Conservation (phyloP, 2,329 filamentous ascomycete species). For the Aspergillus latus region DNA sequence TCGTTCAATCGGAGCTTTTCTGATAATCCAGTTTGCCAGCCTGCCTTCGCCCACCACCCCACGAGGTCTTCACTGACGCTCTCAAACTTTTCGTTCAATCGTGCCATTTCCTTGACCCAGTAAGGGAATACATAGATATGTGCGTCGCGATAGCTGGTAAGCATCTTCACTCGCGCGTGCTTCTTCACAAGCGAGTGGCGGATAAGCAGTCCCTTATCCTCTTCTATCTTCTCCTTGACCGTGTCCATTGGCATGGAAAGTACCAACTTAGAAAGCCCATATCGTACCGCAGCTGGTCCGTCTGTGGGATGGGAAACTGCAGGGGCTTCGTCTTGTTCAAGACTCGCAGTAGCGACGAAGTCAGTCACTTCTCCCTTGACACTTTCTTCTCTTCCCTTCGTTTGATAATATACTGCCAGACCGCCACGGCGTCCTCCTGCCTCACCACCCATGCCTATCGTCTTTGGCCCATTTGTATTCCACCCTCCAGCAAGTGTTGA, state of each 20-base stretch:
- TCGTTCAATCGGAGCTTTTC: conserved; percentile 73
- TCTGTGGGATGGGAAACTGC: conserved; percentile 56
- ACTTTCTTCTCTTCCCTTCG: conserved; percentile 66
- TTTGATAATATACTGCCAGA: conserved; percentile 87
- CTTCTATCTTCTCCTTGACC: conserved; percentile 77
- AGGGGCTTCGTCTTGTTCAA: conserved; percentile 54
- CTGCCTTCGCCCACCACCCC: conserved; percentile 92
- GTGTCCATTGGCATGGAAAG: conserved; percentile 86
- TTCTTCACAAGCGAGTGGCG: conserved; percentile 73
- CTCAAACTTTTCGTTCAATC: conserved; percentile 76
- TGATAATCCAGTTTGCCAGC: conserved; percentile 80
- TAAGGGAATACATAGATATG: conserved; percentile 93
- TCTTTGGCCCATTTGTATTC: conserved; percentile 42
- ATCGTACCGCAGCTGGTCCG: conserved; percentile 61
- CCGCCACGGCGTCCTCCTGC: conserved; percentile 69
- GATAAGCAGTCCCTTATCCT: conserved; percentile 65
- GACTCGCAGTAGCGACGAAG: conserved; percentile 76
- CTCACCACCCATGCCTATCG: conserved; percentile 54
- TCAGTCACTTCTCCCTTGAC: conserved; percentile 92
- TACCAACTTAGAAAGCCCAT: conserved; percentile 73
- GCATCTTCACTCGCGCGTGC: conserved; percentile 74
- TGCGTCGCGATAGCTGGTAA: conserved; percentile 82
- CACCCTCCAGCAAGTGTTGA: conserved; percentile 52
- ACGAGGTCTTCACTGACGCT: conserved; percentile 88
- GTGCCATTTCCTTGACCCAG: conserved; percentile 85